These are phyloP conservation scores for Paratinospora sagittata DNA, from an alignment of 164 flowering plant genomes.

Conservation along the genomic window DNA sequence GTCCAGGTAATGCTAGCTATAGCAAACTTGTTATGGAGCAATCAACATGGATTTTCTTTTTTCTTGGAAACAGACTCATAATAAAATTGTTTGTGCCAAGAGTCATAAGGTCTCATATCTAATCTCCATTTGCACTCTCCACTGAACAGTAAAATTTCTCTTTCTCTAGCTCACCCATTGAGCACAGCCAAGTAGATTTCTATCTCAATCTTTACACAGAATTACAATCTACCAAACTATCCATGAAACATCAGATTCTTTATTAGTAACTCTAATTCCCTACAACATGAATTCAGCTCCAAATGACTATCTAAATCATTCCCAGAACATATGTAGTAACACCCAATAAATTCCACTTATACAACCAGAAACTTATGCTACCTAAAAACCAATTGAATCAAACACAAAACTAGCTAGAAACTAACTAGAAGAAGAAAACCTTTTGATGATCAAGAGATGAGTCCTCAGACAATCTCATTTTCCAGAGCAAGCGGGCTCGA, in stretches of 20 bases:
- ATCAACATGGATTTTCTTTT: too few species aligned
- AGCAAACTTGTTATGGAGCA: too few species aligned
- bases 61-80: too few species aligned
- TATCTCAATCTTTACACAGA: too few species aligned
- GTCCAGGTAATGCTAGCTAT: too few species aligned
- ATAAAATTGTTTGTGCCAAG: too few species aligned
- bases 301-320: background rate
- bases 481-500: conserved; percentile 62
- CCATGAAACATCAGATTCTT: too few species aligned
- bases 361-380: background rate
- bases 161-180: background rate
- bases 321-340: too few species aligned
- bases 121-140: conserved; percentile 3
- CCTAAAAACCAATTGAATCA: background rate
- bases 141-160: background rate
- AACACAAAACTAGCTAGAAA: background rate
- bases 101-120: background rate
- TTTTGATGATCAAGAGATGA: conserved; percentile 23
- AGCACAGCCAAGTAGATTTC: too few species aligned
- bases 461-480: conserved; percentile 38
- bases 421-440: conserved; percentile 22
- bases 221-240: too few species aligned
- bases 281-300: background rate
- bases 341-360: too few species aligned
- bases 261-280: background rate